Evolutionary conservation across 2,329 filamentous ascomycete species (phyloP), one percentile per base, ranked within the genome.

Genomic region (Albifimbria verrucaria): DNA sequence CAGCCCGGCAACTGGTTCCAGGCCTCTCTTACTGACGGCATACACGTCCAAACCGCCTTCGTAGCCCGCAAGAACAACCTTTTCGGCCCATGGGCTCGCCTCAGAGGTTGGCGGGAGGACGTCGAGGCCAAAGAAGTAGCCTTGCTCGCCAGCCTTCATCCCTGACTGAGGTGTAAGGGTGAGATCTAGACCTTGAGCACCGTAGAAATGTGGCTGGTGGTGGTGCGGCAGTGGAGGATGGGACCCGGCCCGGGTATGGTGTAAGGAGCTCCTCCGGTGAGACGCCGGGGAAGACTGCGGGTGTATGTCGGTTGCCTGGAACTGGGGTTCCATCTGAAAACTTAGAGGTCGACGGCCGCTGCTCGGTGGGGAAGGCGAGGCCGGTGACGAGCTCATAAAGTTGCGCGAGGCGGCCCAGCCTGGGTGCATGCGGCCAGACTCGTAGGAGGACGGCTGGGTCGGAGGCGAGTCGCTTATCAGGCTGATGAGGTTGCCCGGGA

Each of bases 71-170:
- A 96, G 70, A 44, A 92, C 75, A 23, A 89, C 83, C 67, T 88
- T 87, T 63, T 89, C 81, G 51, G 73, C 72, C 28, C 74, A 73
- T 52, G 70, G 62, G 17, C 60, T 59, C 50, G 68, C 66, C 50
- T 72, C 68, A 7, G 64, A 62, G 41, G 70, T 67, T n/a, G 72
- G 68, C 2, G 80, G 78, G 43, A 95, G 76, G 2, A 78, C 85
- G 67, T 96, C 92, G 62, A 96, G 92, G 6, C 88, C 86, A 66
- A 90, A 94, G 66, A 88, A 90, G 60, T 89, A 91, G 7, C 89
- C 90, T 44, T 81, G 81, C 36, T 87, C 83, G 3, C 86, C 86
- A 2, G 86, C 80, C 58, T 80, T 80, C 63, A 87, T 74, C 10
- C 80, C 81, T 18, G 78, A 72, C 43, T 74, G 76, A 17, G 74